phyloP scores from a whole-genome alignment of 108 stramenopile species.

The Seminavis robusta region DNA sequence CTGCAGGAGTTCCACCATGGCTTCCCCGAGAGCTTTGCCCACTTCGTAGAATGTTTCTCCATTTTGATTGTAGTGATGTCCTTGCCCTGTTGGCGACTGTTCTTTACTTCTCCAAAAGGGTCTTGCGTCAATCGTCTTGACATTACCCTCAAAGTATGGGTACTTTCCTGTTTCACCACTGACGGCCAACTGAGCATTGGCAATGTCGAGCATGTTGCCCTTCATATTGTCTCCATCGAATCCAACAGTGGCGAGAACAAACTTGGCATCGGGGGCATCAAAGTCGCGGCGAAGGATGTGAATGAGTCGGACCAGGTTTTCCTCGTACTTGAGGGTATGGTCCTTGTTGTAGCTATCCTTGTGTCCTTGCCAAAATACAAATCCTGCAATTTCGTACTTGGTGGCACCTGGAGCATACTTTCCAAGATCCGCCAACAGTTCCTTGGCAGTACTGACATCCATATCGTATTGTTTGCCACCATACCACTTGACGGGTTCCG shows the following conservation, averaged over 20 bases:
- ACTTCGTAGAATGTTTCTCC: slow-evolving; percentile 38
- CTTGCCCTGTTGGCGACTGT: neutral
- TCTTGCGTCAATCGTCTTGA: slow-evolving; percentile 19
- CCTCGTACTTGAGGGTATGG: slow-evolving; percentile 9
- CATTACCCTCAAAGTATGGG: slow-evolving; percentile 26
- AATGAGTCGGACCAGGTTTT: slow-evolving; percentile 27
- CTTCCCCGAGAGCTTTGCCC: slow-evolving; percentile 33
- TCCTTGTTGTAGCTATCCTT: slow-evolving; percentile 21
- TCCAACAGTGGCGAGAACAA: slow-evolving; percentile 36
- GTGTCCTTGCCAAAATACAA: slow-evolving; percentile 35
- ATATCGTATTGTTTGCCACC: slow-evolving; percentile 34
- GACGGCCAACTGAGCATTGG: slow-evolving; percentile 26
- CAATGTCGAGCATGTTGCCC: slow-evolving; percentile 11
- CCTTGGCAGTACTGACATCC: slow-evolving; percentile 12
- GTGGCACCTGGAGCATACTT: slow-evolving; percentile 25
- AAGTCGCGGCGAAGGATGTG: slow-evolving; percentile 20
- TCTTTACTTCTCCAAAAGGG: slow-evolving; percentile 15
- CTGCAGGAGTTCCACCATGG: slow-evolving; percentile 23
- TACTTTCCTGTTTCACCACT: neutral
- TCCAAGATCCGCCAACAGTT: slow-evolving; percentile 15
- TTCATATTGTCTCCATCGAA: slow-evolving; percentile 14
- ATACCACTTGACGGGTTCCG: slow-evolving; percentile 8
- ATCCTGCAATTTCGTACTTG: slow-evolving; percentile 25
- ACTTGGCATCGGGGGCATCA: slow-evolving; percentile 22
- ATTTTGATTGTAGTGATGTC: slow-evolving; percentile 26